A percentile compares a stretch with the other conserved stretches of the same genome.
Conservation (phyloP, 345 rosid genomes). For the Camelina laxa region DNA sequence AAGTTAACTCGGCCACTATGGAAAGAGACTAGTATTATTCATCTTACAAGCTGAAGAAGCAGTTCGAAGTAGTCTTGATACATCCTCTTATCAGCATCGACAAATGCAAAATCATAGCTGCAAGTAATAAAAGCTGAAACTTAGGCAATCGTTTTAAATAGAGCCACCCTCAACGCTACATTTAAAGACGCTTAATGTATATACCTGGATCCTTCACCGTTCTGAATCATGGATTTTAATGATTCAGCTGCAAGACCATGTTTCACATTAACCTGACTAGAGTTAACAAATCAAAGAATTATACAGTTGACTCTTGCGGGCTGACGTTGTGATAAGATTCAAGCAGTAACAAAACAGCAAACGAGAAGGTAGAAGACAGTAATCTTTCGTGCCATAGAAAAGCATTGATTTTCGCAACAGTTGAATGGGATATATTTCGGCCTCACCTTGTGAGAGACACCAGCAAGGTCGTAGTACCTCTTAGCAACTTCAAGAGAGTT, state of each 20-base stretch:
- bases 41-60: slow-evolving; percentile 77
- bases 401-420: neutral
- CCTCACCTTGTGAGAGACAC: slow-evolving; percentile 79
- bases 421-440: neutral
- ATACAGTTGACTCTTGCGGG: neutral
- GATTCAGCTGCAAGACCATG: slow-evolving; percentile 78
- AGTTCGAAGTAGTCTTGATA: slow-evolving; percentile 83
- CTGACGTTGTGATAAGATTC: neutral
- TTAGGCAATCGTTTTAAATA: slow-evolving; percentile 7
- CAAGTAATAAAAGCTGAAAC: slow-evolving; percentile 14
- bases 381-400: neutral
- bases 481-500: slow-evolving; percentile 74
- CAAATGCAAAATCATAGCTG: slow-evolving; percentile 97
- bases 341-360: slow-evolving; percentile 10
- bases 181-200: slow-evolving; percentile 23
- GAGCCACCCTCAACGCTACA: neutral
- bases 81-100: slow-evolving; percentile 97
- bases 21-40: slow-evolving; percentile 6
- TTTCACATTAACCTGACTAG: slow-evolving; percentile 64
- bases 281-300: slow-evolving; percentile 29
- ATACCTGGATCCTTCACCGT: slow-evolving; percentile 83
- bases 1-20: neutral
- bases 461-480: slow-evolving; percentile 76
- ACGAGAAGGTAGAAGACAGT: neutral
- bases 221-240: slow-evolving; percentile 63